These are phyloP conservation scores for Mixia osmundae DNA, from an alignment of 1,284 basidiomycete genomes.

Conservation along the genomic window DNA sequence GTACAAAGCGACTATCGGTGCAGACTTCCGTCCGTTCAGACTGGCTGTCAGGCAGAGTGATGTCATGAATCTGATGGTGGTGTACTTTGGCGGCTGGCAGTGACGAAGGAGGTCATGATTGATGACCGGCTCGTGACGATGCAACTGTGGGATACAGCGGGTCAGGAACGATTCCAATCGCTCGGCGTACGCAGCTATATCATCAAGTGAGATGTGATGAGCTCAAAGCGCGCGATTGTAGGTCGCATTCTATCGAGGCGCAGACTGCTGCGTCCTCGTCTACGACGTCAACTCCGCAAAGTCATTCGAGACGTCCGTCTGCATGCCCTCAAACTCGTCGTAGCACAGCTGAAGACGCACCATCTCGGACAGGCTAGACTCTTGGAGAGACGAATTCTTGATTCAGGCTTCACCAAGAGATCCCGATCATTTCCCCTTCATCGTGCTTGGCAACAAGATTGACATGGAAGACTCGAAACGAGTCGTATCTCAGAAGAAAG, in stretches of 20 bases:
- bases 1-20: slow-evolving; percentile 60
- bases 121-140: slow-evolving; percentile 96
- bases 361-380: slow-evolving; percentile 35
- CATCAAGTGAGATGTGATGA: too few species aligned
- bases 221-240: too few species aligned
- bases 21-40: slow-evolving; percentile 18
- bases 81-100: too few species aligned
- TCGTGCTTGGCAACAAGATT: slow-evolving; percentile 98
- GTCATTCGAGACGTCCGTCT: slow-evolving; percentile 59
- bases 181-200: too few species aligned
- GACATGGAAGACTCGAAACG: slow-evolving; percentile 98
- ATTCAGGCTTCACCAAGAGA: slow-evolving; percentile 96
- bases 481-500: slow-evolving; percentile 96
- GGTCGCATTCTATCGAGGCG: slow-evolving; percentile 97
- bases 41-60: slow-evolving; percentile 1
- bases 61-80: too few species aligned
- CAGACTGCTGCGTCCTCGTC: slow-evolving; percentile 95
- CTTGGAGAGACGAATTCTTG: slow-evolving; percentile 91
- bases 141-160: slow-evolving; percentile 98
- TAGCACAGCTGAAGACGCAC: neutral
- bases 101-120: slow-evolving; percentile 97
- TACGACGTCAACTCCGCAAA: slow-evolving; percentile 98
- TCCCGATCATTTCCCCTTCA: slow-evolving; percentile 97
- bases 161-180: slow-evolving; percentile 97
- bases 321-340: neutral